phyloP scores from a whole-genome alignment of 768 basidiomycete species.

The Kwoniella dendrophila region DNA sequence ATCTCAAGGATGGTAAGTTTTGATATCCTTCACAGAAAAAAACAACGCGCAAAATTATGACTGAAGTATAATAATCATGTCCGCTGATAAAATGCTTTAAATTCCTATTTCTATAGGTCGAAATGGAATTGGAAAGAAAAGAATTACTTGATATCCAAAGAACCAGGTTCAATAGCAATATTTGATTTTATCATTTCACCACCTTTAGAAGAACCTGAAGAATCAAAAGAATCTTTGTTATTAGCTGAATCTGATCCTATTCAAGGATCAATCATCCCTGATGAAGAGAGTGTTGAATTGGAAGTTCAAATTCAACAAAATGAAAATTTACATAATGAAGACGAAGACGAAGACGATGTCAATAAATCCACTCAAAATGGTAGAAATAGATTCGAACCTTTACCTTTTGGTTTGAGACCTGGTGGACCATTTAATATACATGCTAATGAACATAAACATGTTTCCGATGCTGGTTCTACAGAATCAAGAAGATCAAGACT shows the following conservation, averaged over 20 bases:
- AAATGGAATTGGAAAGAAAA: constrained; percentile 50
- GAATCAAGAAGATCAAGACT: background rate
- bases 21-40: background rate
- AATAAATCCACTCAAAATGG: no score
- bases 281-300: background rate
- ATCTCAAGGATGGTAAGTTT: constrained; percentile 37
- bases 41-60: no score
- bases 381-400: constrained; percentile 17
- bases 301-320: constrained; percentile 12
- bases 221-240: constrained; percentile 11
- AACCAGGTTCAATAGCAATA: constrained; percentile 44
- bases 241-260: constrained; percentile 18
- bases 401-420: constrained; percentile 19
- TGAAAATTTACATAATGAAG: background rate
- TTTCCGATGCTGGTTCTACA: no score
- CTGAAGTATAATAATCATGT: no score
- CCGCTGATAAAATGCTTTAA: background rate
- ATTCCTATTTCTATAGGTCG: constrained; percentile 18
- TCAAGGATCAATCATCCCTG: background rate
- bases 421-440: constrained; percentile 20
- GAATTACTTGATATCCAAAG: constrained; percentile 46
- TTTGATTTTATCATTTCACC: constrained; percentile 38
- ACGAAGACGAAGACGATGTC: constrained; percentile 3
- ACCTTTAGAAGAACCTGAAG: constrained; percentile 2
- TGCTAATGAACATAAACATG: constrained; percentile 7